Evolutionary conservation across 164 flowering plant species (phyloP), one percentile per base, ranked within the genome.

Genomic region (Tetracentron sinense): DNA sequence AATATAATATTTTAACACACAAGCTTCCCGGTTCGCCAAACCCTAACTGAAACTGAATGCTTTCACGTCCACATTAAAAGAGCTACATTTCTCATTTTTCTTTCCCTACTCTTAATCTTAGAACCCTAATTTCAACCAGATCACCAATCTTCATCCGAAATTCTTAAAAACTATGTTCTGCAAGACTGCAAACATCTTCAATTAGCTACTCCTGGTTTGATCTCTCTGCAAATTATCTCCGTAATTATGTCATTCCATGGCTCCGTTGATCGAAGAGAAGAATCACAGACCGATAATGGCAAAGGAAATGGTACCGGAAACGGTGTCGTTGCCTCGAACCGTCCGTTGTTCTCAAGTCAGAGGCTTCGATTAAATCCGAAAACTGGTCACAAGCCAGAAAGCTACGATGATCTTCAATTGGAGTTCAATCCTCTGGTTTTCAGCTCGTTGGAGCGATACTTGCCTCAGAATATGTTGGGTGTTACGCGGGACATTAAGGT

Each of bases 371-470:
- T 82, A 75, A 77, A 78, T 72, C 95, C 92, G 0, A 81, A 74
- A 69, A 59, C 76, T 15, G 88, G 85, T 42, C 99, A 91, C 74
- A 69, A 79, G 69, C 85, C 97, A 15, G 97, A 91, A 7, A 77
- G 69, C 79, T 94, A 94, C 59, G 96, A 89, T 1, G 97, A 84
- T 56, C 70, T 94, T 23, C 68, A 80, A 58, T 64, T 84, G 80
- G 96, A 89, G 47, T 89, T 86, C 72, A 82, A 77, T 65, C 89
- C 96, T 6, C 57, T 75, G 20, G 74, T 94, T 29, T 91, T 81
- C 79, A 83, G 90, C 73, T 79, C 87, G 11, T 78, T 94, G 17
- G 99, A 94, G 80, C 81, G 81, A 8, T 87, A 89, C 73, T 68
- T 94, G 23, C 99, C 97, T 14, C 80, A 83, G 5, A 48, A 61